Base-by-base conservation (phyloP, 75 land plant genomes). In the Larix kaempferi region DNA sequence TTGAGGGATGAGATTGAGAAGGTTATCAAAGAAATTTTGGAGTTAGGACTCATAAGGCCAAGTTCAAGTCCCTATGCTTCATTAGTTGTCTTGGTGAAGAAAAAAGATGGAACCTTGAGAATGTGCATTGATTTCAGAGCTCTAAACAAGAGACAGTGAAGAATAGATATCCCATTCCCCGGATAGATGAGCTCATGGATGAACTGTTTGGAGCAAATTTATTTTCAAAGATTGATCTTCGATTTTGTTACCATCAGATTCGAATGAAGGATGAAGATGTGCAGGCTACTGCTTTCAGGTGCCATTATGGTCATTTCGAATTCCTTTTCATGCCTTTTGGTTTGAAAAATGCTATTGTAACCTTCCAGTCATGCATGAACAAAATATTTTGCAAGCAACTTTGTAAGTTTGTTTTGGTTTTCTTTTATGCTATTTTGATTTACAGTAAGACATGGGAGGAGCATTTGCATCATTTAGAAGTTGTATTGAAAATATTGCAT, bases 291-390 rank as follows among this genome's bases (percentile, higher is more conserved):
- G 0, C 33, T 26, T 71, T 79, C 15, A 73, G 59, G 13, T 17
- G 58, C 22, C 27, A 57, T 25, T 79, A 54, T 72, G 80, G 80
- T 12, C 75, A 79, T 57, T 79, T 54, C 71, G 76, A 79, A 0
- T 79, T 17, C 49, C 37, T 44, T 5, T 76, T 74, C 6, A 78
- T 78, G 84, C 76, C 80, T 6, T 82, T 82, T 71, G 76, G 76
- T 22, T 41, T 82, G 52, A 82, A 60, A 8, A 82, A 82, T 78
- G 84, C 76, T 16, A 71, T 57, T 4, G 69, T 0, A 27, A 57
- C 79, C 6, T 71, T 66, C 39, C 66, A 55, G 26, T 58, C 65
- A 26, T 67, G 77, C 73, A 81, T 81, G 83, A 77, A 58, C n/a
- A 2, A 19, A 3, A 57, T 83, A 6, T 81, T 81, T 37, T 23